Evolutionary conservation across 208 protist genomes (phyloP).

Genomic region (Trypanosomatidae sp.): DNA sequence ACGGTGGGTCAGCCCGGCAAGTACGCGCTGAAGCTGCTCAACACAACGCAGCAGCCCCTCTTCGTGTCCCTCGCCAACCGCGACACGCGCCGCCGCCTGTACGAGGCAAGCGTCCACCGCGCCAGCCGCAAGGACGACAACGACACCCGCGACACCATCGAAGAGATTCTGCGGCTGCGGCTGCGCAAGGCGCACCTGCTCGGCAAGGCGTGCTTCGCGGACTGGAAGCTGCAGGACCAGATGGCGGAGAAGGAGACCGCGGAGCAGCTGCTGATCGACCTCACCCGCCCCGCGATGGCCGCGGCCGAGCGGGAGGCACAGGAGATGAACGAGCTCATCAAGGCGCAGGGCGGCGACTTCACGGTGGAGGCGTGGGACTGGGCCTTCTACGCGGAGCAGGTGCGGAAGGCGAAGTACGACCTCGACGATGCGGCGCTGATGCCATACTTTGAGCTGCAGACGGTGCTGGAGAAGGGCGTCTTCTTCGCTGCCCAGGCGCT

Average conservation of each 20-base stretch:
- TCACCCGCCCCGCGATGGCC: slow-evolving; percentile 6
- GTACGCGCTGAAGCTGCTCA: slow-evolving; percentile 46
- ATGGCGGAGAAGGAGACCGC: slow-evolving; percentile 44
- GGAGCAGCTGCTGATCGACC: slow-evolving; percentile 26
- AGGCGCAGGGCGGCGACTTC: slow-evolving; percentile 30
- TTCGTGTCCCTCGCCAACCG: slow-evolving; percentile 34
- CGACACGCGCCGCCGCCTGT: slow-evolving; percentile 42
- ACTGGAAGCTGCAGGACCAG: slow-evolving; percentile 44
- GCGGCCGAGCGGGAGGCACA: slow-evolving; percentile 30
- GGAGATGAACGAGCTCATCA: slow-evolving; percentile 29
- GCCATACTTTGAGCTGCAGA: slow-evolving; percentile 57
- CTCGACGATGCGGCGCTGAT: slow-evolving; percentile 52
- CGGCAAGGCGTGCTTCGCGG: slow-evolving; percentile 49
- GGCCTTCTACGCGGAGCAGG: slow-evolving; percentile 45
- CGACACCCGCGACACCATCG: slow-evolving; percentile 24
- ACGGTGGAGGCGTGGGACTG: slow-evolving; percentile 57
- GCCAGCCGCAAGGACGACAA: slow-evolving; percentile 13
- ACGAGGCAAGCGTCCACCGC: slow-evolving; percentile 35
- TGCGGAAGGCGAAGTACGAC: slow-evolving; percentile 42
- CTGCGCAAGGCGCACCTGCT: slow-evolving; percentile 45
- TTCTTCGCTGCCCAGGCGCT: slow-evolving; percentile 57
- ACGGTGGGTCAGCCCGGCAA: slow-evolving; percentile 34
- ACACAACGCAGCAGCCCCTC: slow-evolving; percentile 59
- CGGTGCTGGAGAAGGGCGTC: slow-evolving; percentile 48
- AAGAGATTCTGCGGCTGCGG: slow-evolving; percentile 38